Evolutionary conservation across 345 rosid species (phyloP), one percentile per base, ranked within the genome.

Genomic region (Psidium guajava): DNA sequence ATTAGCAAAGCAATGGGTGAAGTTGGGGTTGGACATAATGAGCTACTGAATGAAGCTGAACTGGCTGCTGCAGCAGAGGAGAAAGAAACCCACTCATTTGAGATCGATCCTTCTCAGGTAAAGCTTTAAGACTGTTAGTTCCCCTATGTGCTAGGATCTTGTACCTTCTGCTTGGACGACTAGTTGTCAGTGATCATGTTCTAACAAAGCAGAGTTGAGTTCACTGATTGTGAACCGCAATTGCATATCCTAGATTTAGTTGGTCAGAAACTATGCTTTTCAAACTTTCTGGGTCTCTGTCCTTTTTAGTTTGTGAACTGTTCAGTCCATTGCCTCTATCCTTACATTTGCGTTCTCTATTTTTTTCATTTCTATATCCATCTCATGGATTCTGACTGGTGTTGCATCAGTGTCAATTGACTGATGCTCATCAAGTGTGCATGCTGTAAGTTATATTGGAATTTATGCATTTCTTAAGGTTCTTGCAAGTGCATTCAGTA

Each of bases 51-150:
- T 88, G 98, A 91, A 91, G 96, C 98, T 89, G 96, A 96, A 86
- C 86, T 95, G 91, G 99, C 98, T 50, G 98, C 99, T 88, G 99
- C 91, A 40, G 92, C 97, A 54, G 98, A 96, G 91, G 99, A 96
- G 54, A 97, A 95, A 89, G 96, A 95, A 92, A 95, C 98, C 54
- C 98, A 96, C 88, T 93, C 98, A 25, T 96, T 95, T 91, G 99
- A 97, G 88, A 86, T 96, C 64, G 95, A 95, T 84, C 99, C 99
- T 83, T 82, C 98, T 83, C 99, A 93, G 96, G 99, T 94, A 86
- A 56, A 82, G 24, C 49, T 56, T 77, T 61, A 51, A 27, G 44
- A 44, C 24, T 52, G 82, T 86, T 54, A 53, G 54, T 36, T 52
- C 24, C 54, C 27, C 28, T 47, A 8, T 49, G 27, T 61, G n/a